Percentiles rank a stretch among this genome's conserved stretches.
Conservation (phyloP, 1,139 yeast genomes). For the Zygoascus meyerae region DNA sequence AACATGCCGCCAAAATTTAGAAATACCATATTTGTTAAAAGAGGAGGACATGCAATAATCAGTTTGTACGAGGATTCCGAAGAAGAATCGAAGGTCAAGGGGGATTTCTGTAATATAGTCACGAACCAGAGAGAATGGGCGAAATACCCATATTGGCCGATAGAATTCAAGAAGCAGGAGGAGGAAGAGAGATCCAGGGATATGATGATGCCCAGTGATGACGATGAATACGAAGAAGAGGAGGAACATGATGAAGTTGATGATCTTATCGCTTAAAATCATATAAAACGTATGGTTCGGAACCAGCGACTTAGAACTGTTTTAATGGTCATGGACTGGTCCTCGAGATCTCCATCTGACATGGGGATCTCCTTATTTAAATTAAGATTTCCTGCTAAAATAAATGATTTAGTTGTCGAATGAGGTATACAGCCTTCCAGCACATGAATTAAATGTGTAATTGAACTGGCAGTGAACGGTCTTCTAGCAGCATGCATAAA, state of each 20-base stretch:
- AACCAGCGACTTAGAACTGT: background rate
- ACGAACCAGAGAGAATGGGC: slow-evolving; percentile 34
- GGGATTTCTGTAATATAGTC: slow-evolving; percentile 35
- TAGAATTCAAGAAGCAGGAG: slow-evolving; percentile 26
- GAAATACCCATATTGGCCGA: slow-evolving; percentile 34
- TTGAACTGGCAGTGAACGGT: slow-evolving; percentile 3
- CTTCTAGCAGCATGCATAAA: slow-evolving; percentile 7
- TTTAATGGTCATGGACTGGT: background rate
- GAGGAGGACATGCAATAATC: slow-evolving; percentile 36
- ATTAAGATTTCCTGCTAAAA: slow-evolving; percentile 5
- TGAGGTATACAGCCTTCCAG: background rate
- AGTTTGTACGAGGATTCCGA: slow-evolving; percentile 22
- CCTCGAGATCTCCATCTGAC: background rate
- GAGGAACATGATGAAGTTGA: slow-evolving; percentile 11
- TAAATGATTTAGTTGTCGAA: background rate
- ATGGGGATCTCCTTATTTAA: slow-evolving; percentile 1
- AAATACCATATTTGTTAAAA: slow-evolving; percentile 34
- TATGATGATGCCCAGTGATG: slow-evolving; percentile 24
- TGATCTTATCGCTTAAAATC: background rate
- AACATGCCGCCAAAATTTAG: slow-evolving; percentile 36
- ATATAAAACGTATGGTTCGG: background rate
- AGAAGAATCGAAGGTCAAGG: slow-evolving; percentile 25
- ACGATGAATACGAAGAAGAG: slow-evolving; percentile 22
- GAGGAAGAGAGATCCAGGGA: slow-evolving; percentile 22
- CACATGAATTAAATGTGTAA: slow-evolving; percentile 3